Evolutionary conservation across 2,329 filamentous ascomycete genomes (phyloP).

Genomic region (Mollisia scopiformis): DNA sequence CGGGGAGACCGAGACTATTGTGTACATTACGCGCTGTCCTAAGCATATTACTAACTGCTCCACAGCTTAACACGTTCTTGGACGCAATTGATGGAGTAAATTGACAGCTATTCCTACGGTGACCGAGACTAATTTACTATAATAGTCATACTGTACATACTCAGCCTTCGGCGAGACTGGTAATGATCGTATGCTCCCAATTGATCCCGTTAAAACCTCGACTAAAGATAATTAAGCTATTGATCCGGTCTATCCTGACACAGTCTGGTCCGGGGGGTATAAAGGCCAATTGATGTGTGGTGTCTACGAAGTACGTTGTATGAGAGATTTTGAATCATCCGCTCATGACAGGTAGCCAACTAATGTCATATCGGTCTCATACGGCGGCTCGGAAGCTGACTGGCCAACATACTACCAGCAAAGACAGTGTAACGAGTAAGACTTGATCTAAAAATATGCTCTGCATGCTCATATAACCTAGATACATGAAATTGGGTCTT

Average conservation of each 20-base stretch:
- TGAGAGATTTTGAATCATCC: not conserved
- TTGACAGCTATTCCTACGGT: not conserved
- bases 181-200: conserved; percentile 7
- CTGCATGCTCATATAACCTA: not conserved
- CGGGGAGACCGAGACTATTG: too few species aligned
- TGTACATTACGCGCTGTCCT: too few species aligned
- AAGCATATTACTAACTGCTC: not conserved
- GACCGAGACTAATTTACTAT: not conserved
- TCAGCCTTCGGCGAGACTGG: conserved; percentile 37
- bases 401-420: conserved; percentile 55
- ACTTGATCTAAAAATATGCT: not conserved
- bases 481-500: conserved; percentile 50
- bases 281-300: conserved; percentile 44
- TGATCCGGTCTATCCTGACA: conserved; percentile 34
- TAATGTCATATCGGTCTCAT: conserved; percentile 50
- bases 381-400: conserved; percentile 51
- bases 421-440: conserved; percentile 50
- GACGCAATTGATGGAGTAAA: conserved; percentile 45
- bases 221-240: too few species aligned
- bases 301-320: conserved; percentile 34
- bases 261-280: conserved; percentile 28
- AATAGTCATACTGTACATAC: conserved; percentile 19
- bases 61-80: conserved; percentile 47
- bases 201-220: too few species aligned
- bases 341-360: not conserved